Evolutionary conservation across 1,284 basidiomycete species (phyloP), one percentile per base, ranked within the genome.

Genomic region (Sporisorium reilianum): DNA sequence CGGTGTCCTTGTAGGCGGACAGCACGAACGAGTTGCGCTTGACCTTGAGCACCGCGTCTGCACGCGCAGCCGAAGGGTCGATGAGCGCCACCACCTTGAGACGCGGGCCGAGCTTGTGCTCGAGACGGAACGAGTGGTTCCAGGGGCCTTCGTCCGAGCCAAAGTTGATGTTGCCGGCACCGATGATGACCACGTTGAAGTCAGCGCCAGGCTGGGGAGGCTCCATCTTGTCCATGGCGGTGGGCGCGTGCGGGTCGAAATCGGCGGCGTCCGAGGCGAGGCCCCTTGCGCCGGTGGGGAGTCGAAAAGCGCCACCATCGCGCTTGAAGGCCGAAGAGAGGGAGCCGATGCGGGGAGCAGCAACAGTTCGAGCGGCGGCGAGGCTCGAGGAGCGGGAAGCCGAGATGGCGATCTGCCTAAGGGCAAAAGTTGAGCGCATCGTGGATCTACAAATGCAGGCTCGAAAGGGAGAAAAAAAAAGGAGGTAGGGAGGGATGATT

Each of bases 11-110:
- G 87, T 99, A 99, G 18, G 96, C 95, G 36, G 92, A 92, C 73
- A 92, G 89, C 85, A 98, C 95, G 88, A 97, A 97, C 25, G 92
- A 93, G 81, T 92, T 91, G 84, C 94, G 91, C 89, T 99, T 99
- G 87, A 92, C 91, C 80, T 90, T 89, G 63, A 98, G 90, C 32
- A 93, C 93, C 14, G 89, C 86, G 16, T 90, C 88, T 20, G 95
- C 94, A 66, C 94, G 93, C 44, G 92, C 91, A 60, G 89, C 88
- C 14, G 90, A 91, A 30, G 97, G 96, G 85, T 99, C 96, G 81
- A 99, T 92, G 63, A 99, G 88, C 16, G 94, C 96, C 59, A 94
- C 90, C 57, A 99, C 94, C 86, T 97, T 97, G 86, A 99, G 91
- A 80, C 96, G 93, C 23, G 91, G 92, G 49, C 96, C 96, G 67